phyloP scores from a whole-genome alignment of 352 stramenopile genomes.

The Pythium apleroticum region DNA sequence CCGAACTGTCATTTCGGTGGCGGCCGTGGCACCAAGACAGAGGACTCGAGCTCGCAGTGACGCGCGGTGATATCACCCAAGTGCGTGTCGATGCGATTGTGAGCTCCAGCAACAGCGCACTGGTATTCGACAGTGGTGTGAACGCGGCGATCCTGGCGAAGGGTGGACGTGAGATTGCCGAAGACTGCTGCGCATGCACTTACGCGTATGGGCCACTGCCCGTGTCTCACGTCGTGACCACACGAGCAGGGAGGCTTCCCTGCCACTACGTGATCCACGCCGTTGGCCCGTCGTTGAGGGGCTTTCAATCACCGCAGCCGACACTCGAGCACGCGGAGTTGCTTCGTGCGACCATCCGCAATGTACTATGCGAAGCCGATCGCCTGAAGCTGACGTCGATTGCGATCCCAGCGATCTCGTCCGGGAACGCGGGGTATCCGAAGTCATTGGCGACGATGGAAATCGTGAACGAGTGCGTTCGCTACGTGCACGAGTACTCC shows the following conservation, averaged over 20 bases:
- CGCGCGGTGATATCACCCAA: constrained; percentile 40
- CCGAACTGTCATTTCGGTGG: not conserved
- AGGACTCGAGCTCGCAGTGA: constrained; percentile 26
- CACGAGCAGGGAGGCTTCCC: constrained; percentile 30
- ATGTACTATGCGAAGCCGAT: constrained; percentile 33
- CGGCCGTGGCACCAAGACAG: no score
- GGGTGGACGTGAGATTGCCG: constrained; percentile 33
- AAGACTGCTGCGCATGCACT: constrained; percentile 35
- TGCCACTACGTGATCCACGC: constrained; percentile 48
- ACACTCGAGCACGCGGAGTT: constrained; percentile 26
- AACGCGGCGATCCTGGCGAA: constrained; percentile 34
- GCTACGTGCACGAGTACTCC: constrained; percentile 12
- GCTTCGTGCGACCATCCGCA: constrained; percentile 41
- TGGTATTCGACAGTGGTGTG: constrained; percentile 37
- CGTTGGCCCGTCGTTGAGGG: constrained; percentile 38
- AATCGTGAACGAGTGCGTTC: constrained; percentile 18
- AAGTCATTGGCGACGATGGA: constrained; percentile 1
- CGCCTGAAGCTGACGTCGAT: constrained; percentile 34
- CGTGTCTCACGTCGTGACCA: constrained; percentile 37
- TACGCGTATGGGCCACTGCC: constrained; percentile 21
- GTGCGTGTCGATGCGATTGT: constrained; percentile 43
- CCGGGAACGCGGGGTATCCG: constrained; percentile 33
- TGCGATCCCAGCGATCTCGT: constrained; percentile 45
- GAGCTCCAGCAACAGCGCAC: constrained; percentile 36
- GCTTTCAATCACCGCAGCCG: no score